phyloP scores from a whole-genome alignment of 129 eudicot species.

The Heracleum sosnowskyi region DNA sequence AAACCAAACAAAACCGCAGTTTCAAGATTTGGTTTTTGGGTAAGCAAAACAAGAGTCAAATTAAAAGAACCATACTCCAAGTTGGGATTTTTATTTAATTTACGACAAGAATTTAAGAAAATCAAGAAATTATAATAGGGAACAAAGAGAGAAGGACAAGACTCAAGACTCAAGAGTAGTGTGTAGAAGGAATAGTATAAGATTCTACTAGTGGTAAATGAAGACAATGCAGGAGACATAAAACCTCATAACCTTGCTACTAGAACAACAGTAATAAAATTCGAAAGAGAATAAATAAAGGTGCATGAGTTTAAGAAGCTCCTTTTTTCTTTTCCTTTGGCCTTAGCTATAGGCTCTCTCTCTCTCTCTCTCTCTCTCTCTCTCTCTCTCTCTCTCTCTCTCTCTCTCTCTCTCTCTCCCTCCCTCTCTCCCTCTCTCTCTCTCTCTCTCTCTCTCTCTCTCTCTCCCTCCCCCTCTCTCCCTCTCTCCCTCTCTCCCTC shows the following conservation, averaged over 20 bases:
- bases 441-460: too few species aligned
- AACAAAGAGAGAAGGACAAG: constrained; percentile 17
- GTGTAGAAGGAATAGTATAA: constrained; percentile 16
- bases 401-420: too few species aligned
- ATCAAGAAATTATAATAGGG: constrained; percentile 1
- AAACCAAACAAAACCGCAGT: neutral
- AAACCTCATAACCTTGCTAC: neutral
- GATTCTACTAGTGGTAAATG: constrained; percentile 25
- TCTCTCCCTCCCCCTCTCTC: too few species aligned
- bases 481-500: too few species aligned
- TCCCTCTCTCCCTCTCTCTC: too few species aligned
- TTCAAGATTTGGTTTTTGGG: neutral
- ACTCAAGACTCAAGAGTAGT: neutral
- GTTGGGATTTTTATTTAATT: neutral
- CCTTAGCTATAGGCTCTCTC: constrained; percentile 10
- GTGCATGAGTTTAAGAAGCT: constrained; percentile 17
- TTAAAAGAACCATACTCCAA: neutral
- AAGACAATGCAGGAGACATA: constrained; percentile 37
- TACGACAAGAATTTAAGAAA: neutral
- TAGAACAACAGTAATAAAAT: constrained; percentile 8
- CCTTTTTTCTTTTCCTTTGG: neutral
- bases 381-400: too few species aligned
- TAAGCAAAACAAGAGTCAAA: neutral
- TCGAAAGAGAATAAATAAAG: constrained; percentile 38
- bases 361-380: neutral